Conservation (phyloP, 768 basidiomycete genomes). For the Mycena latifolia region DNA sequence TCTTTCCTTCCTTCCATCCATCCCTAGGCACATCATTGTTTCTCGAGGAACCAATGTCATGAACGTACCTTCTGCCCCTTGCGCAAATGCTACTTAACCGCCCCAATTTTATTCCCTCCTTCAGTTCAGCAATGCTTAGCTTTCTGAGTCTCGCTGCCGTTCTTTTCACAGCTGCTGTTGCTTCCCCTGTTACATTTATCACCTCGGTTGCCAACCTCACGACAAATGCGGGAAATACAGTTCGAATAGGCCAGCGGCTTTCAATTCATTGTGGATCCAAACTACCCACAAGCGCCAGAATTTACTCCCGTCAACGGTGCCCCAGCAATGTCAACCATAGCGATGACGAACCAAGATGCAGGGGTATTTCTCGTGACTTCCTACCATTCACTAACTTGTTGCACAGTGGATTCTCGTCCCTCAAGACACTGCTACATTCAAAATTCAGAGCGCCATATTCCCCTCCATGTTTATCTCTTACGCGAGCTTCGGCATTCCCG, state of each 20-base stretch:
- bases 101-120: neutral
- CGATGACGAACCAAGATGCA: conserved; percentile 11
- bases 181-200: neutral
- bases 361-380: neutral
- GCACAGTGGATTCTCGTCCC: conserved; percentile 19
- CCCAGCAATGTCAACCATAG: neutral
- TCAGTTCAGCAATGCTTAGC: conserved; percentile 12
- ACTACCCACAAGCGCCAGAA: conserved; percentile 4
- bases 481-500: neutral
- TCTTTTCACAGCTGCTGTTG: neutral
- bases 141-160: conserved; percentile 1
- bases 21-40: too few species aligned
- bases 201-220: conserved; percentile 2
- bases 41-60: too few species aligned
- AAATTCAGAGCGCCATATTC: conserved; percentile 13
- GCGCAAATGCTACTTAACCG: conserved; percentile 5
- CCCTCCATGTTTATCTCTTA: conserved; percentile 20
- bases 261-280: neutral
- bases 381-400: neutral
- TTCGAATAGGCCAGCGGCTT: neutral
- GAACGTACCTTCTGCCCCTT: neutral
- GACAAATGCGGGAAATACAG: neutral
- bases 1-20: too few species aligned
- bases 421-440: conserved; percentile 11
- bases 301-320: conserved; percentile 5